Base-by-base conservation (phyloP, 768 basidiomycete genomes). In the Mycena alexandri region DNA sequence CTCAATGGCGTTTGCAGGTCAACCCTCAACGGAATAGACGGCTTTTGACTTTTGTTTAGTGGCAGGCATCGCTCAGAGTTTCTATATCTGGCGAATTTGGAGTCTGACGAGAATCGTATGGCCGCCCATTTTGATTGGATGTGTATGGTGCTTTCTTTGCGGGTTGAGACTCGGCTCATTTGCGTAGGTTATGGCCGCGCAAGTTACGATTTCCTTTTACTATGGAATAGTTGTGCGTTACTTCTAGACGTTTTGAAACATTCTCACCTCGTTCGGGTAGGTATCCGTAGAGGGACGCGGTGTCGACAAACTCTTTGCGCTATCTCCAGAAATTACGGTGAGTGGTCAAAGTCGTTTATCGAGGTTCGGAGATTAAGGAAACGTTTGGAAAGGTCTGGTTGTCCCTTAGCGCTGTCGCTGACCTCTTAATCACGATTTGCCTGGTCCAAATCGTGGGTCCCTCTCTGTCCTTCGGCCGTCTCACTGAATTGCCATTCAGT, bases 351-450 rank as follows among this genome's bases (percentile, higher is more conserved):
- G 13, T 10, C 13, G 9, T 29, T 16, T 16, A 34, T 21, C 25
- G 3, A 46, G 12, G 17, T 9, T 21, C 19, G 52, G 33, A 38
- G 7, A 16, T 24, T 38, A 19, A 16, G 21, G 38, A 38, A 14
- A 29, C 29, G 29, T 29, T 29, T 38, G 13, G 5, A 24, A 41
- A 16, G 79, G 33, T 67, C 58, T 65, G 64, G 64, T 54, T 72
- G 33, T 48, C 34, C 19, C 50, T 42, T 11, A 48, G 25, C 25
- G 51, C 61, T 12, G 55, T 55, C 10, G 62, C 52, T 38, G 65
- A 72, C 50, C 17, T 64, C 14, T 38, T 72, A 38, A 72, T 60
- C 68, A 76, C 80, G 75, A 77, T 68, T 72, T 63, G 79, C 78
- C 24, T 51, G 17, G 41, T 58, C 43, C 42, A 43, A 16, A 56